phyloP scores from a whole-genome alignment of 495 filamentous ascomycete species.

The Penicillium cataractarum region DNA sequence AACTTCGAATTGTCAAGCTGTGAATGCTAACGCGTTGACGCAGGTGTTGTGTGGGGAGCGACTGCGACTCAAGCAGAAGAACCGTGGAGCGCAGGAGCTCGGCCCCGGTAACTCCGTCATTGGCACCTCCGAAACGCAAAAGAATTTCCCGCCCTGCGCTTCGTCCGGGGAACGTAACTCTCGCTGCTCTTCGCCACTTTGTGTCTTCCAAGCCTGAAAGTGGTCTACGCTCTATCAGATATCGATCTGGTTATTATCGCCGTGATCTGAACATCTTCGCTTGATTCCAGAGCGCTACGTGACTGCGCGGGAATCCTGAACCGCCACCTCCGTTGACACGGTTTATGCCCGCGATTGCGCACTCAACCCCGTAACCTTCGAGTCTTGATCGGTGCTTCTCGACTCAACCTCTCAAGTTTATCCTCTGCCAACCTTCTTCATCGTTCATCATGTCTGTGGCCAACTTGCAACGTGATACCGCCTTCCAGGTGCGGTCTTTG shows the following conservation, averaged over 20 bases:
- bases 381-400: not conserved
- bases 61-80: constrained; percentile 6
- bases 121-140: constrained; percentile 37
- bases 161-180: constrained; percentile 11
- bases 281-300: constrained; percentile 7
- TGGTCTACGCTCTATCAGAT: not conserved
- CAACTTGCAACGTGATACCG: constrained; percentile 61
- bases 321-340: constrained; percentile 16
- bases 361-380: not conserved
- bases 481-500: constrained; percentile 72
- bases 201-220: not conserved
- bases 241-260: not conserved
- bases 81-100: constrained; percentile 32
- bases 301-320: constrained; percentile 7
- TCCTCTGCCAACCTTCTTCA: constrained; percentile 45
- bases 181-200: constrained; percentile 15
- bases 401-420: not conserved
- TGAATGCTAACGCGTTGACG: not conserved
- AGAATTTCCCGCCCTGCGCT: constrained; percentile 47
- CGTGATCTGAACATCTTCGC: not conserved
- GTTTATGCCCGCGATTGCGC: constrained; percentile 5
- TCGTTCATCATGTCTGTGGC: constrained; percentile 50
- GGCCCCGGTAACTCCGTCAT: constrained; percentile 53
- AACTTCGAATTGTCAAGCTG: not conserved
- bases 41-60: not conserved